Percentiles rank a stretch among this genome's conserved stretches.
phyloP scores from a whole-genome alignment of 768 basidiomycete genomes.

The Rhodotorula paludigena region DNA sequence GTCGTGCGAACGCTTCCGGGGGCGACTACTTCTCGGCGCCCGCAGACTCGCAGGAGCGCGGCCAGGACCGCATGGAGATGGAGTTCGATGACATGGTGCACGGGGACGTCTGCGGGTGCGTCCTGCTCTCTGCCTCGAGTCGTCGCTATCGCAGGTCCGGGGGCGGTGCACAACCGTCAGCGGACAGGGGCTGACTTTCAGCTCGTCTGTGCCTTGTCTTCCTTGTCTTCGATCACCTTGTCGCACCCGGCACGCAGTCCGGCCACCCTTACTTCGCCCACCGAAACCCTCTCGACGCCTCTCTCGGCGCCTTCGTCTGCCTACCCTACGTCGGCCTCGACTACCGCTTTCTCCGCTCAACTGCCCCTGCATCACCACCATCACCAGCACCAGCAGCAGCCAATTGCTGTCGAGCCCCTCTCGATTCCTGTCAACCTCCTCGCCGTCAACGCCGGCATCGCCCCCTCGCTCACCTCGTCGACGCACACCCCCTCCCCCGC shows the following conservation, averaged over 20 bases:
- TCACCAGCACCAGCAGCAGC: too few species aligned
- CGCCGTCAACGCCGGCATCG: conserved; percentile 28
- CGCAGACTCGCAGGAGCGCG: too few species aligned
- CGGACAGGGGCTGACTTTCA: neutral
- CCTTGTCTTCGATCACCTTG: too few species aligned
- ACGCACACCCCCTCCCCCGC: neutral
- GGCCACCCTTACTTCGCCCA: neutral
- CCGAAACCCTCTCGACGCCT: conserved; percentile 28
- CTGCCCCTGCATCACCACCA: neutral
- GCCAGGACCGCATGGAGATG: conserved; percentile 1
- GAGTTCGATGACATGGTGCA: conserved; percentile 38
- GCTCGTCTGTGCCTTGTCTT: neutral
- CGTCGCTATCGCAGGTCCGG: neutral
- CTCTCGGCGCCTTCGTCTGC: conserved; percentile 18
- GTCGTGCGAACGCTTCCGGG: too few species aligned
- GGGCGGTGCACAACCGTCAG: neutral
- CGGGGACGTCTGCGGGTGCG: conserved; percentile 37
- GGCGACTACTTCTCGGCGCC: neutral
- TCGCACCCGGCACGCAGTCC: too few species aligned
- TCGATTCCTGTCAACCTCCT: conserved; percentile 22
- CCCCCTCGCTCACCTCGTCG: conserved; percentile 22
- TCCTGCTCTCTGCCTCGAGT: neutral
- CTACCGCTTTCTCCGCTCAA: conserved; percentile 26
- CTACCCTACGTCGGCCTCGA: conserved; percentile 18
- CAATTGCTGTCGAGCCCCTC: neutral